Evolutionary conservation across 306 rosid species (phyloP), one percentile per base, ranked within the genome.

Genomic region (Senna siamea): DNA sequence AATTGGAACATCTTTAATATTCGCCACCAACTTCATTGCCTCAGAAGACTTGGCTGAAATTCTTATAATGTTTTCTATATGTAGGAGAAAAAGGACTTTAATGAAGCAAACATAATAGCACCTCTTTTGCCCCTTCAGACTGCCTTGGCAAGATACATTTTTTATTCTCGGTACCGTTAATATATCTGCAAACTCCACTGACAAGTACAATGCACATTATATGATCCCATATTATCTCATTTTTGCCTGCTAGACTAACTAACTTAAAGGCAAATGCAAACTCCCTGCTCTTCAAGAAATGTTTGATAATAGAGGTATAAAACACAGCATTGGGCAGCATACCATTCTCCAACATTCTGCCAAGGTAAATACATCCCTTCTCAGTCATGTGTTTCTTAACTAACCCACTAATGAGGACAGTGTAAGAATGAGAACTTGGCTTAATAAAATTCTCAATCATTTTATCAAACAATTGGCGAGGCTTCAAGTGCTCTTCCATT

Each of bases 401-500:
- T 58, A 85, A 72, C 13, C 84, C 83, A 78, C 77, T 75, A 19
- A 85, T 75, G 9, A 85, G 79, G 51, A 69, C 72, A n/a, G 83
- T 85, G 73, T 81, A 81, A 19, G 78, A 78, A 81, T 4, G 62
- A 76, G 80, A 75, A 65, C 84, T 55, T 75, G 88, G 86, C 63
- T 59, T 66, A 18, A 85, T 75, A 32, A 81, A 81, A 55, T 78
- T 78, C 22, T 81, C 72, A 10, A 75, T 60, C 88, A 85, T 85
- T 66, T 58, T 72, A 53, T 81, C 81, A 71, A 81, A 81, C 67
- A 78, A 81, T 48, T 75, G 68, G 34, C 38, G n/a, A 56, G 34
- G 84, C 88, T 75, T 81, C 79, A 78, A 68, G 37, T 19, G 57
- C 72, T 77, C 72, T 66, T 46, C 81, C 84, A 78, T 75, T 85